Evolutionary conservation across 768 basidiomycete genomes (phyloP).

Genomic region (Leccinum barrowsii): DNA sequence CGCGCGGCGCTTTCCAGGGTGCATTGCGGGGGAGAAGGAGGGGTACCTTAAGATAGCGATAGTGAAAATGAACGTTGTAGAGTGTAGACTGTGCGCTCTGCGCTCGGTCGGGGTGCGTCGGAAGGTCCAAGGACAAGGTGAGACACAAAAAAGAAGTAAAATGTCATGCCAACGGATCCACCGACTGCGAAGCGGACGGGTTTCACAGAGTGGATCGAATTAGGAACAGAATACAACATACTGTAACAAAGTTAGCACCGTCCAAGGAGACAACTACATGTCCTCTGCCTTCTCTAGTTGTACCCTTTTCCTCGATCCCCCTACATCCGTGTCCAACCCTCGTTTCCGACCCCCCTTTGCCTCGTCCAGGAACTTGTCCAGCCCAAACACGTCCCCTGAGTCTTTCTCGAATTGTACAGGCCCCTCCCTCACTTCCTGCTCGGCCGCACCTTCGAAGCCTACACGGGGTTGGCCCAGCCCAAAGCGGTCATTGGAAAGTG

Average conservation of each 20-base stretch:
- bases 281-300: slow-evolving; percentile 64
- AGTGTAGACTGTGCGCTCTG: background rate
- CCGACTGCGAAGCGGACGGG: background rate
- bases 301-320: slow-evolving; percentile 62
- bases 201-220: background rate
- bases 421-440: slow-evolving; percentile 83
- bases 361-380: slow-evolving; percentile 96
- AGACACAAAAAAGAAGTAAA: slow-evolving; percentile 1
- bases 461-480: slow-evolving; percentile 77
- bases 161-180: slow-evolving; percentile 19
- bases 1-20: slow-evolving; percentile 23
- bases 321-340: slow-evolving; percentile 75
- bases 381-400: slow-evolving; percentile 91
- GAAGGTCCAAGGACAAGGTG: background rate
- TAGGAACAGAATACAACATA: background rate
- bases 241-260: background rate
- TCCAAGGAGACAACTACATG: slow-evolving; percentile 23
- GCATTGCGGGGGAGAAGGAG: slow-evolving; percentile 18
- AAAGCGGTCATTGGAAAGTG: slow-evolving; percentile 92
- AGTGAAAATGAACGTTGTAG: slow-evolving; percentile 19
- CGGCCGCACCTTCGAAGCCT: slow-evolving; percentile 89
- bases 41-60: background rate
- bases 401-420: slow-evolving; percentile 99
- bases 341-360: slow-evolving; percentile 94
- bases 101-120: background rate